Evolutionary conservation across 345 rosid species (phyloP).

Genomic region (Aquilaria sinensis): DNA sequence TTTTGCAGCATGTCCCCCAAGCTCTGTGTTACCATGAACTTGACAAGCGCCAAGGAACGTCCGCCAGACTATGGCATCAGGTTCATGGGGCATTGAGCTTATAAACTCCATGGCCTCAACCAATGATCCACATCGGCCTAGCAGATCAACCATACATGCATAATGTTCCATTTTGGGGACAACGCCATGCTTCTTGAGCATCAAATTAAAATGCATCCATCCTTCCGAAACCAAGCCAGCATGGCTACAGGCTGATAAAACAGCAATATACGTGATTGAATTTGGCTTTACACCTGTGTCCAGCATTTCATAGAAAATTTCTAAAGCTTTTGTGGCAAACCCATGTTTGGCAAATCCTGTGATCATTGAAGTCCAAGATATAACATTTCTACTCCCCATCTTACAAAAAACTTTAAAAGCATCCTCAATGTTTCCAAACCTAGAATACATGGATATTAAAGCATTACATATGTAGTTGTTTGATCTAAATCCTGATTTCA

Average conservation of each 20-base stretch:
- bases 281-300: constrained; percentile 46
- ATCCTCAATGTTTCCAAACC: constrained; percentile 54
- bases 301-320: constrained; percentile 49
- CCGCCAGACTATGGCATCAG: constrained; percentile 57
- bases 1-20: constrained; percentile 51
- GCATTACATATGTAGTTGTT: constrained; percentile 45
- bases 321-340: constrained; percentile 47
- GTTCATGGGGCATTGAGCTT: constrained; percentile 44
- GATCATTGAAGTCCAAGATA: constrained; percentile 77
- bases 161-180: constrained; percentile 69
- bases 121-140: constrained; percentile 54
- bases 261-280: constrained; percentile 56
- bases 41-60: constrained; percentile 72
- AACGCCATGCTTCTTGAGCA: constrained; percentile 50
- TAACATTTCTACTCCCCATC: constrained; percentile 42
- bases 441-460: constrained; percentile 71
- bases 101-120: constrained; percentile 52
- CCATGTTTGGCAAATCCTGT: constrained; percentile 76
- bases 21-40: constrained; percentile 45
- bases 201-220: constrained; percentile 54
- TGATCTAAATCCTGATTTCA: constrained; percentile 42
- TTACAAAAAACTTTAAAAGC: constrained; percentile 48
- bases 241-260: constrained; percentile 70
- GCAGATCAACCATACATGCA: constrained; percentile 78
- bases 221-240: constrained; percentile 65